Evolutionary conservation across 768 basidiomycete species (phyloP).

Genomic region (Tricholoma hemisulphureum): DNA sequence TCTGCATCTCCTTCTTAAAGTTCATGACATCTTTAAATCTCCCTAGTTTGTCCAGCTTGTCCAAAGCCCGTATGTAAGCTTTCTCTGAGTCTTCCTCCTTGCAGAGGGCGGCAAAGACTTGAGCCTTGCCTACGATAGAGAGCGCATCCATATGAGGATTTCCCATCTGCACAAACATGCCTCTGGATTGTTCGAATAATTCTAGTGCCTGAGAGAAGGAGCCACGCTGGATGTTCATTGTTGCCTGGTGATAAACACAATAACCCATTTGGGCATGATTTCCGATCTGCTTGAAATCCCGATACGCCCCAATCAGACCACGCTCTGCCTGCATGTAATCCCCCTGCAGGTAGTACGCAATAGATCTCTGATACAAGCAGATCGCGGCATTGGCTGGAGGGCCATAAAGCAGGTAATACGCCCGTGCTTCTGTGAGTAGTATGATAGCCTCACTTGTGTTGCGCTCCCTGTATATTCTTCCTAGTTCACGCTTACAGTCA

Average conservation of each 20-base stretch:
- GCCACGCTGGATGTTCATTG: neutral
- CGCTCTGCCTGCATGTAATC: neutral
- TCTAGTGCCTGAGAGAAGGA: neutral
- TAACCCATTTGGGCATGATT: neutral
- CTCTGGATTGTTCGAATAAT: neutral
- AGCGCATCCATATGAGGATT: neutral
- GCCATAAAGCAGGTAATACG: neutral
- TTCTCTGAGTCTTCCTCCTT: neutral
- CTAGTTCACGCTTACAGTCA: neutral
- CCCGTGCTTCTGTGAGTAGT: neutral
- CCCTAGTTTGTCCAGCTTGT: neutral
- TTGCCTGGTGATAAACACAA: neutral
- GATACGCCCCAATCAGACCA: neutral
- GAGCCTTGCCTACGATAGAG: neutral
- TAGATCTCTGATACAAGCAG: neutral
- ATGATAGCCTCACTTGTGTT: neutral
- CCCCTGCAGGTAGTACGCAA: neutral
- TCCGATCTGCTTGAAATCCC: neutral
- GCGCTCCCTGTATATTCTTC: neutral
- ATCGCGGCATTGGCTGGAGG: neutral
- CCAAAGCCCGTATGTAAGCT: neutral
- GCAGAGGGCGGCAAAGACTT: neutral
- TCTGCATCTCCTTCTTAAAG: neutral
- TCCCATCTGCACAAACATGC: neutral
- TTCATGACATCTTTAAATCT: neutral